Conservation (phyloP, 2,329 filamentous ascomycete species). For the Zymoseptoria ardabiliae region DNA sequence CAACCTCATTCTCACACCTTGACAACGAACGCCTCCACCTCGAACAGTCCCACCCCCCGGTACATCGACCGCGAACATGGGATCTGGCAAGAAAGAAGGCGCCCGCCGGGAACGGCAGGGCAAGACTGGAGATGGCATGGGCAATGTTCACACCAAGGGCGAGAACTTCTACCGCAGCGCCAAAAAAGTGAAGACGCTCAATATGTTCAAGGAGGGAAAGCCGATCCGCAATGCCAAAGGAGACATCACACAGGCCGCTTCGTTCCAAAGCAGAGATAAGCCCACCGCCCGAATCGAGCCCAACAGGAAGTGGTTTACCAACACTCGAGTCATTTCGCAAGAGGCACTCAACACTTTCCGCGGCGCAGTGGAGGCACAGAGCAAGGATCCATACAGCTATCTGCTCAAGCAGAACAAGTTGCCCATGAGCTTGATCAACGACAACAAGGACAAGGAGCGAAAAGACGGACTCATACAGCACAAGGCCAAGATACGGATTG, state of each 20-base stretch:
- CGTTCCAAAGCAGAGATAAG: constrained; percentile 73
- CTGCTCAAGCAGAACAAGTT: constrained; percentile 96
- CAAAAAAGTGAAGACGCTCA: constrained; percentile 82
- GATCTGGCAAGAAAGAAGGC: constrained; percentile 85
- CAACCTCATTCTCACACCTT: not conserved
- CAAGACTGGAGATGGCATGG: constrained; percentile 77
- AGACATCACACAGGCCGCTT: constrained; percentile 75
- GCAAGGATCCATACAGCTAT: constrained; percentile 84
- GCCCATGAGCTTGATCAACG: constrained; percentile 86
- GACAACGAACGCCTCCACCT: not conserved
- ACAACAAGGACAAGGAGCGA: constrained; percentile 54
- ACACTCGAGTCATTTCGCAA: constrained; percentile 84
- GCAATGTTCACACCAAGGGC: constrained; percentile 86
- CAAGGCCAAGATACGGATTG: constrained; percentile 86
- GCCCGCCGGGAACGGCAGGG: constrained; percentile 76
- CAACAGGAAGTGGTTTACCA: constrained; percentile 96
- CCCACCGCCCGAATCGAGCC: constrained; percentile 86
- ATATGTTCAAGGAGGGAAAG: constrained; percentile 84
- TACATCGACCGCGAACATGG: constrained; percentile 51
- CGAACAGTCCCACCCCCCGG: constrained; percentile 4
- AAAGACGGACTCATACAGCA: constrained; percentile 85
- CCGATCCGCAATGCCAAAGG: constrained; percentile 74
- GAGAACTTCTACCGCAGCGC: constrained; percentile 92
- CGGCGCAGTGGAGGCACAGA: constrained; percentile 83
- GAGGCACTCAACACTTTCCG: constrained; percentile 81